phyloP scores from a whole-genome alignment of 2,329 filamentous ascomycete genomes.

The Domatiomyces catenatus region DNA sequence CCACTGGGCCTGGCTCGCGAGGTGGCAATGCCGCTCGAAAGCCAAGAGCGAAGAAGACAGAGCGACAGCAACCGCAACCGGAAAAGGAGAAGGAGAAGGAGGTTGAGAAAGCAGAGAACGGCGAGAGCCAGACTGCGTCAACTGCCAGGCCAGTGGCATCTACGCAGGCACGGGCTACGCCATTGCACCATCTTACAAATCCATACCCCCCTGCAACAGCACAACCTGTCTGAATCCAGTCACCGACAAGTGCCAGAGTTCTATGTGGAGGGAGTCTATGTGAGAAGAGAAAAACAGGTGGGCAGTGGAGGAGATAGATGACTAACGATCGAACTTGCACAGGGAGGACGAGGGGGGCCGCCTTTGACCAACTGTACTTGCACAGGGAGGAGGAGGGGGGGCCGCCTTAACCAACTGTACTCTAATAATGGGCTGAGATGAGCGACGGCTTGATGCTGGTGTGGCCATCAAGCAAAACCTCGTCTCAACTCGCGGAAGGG shows the following conservation, averaged over 20 bases:
- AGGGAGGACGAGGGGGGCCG: no score
- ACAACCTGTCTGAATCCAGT: neutral
- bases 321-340: neutral
- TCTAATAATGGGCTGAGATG: no score
- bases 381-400: no score
- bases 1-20: slow-evolving; percentile 12
- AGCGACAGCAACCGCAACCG: slow-evolving; percentile 63
- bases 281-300: neutral
- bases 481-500: no score
- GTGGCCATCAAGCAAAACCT: no score
- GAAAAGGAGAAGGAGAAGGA: slow-evolving; percentile 70
- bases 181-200: neutral
- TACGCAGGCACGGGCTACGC: neutral
- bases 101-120: slow-evolving; percentile 33
- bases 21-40: slow-evolving; percentile 50
- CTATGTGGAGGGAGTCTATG: neutral
- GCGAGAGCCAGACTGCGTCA: neutral
- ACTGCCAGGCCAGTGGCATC: slow-evolving; percentile 15
- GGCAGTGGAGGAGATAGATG: neutral
- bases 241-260: neutral
- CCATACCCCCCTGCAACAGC: neutral
- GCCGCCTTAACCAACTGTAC: no score
- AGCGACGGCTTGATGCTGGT: no score
- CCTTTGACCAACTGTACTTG: no score
- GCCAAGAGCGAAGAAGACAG: slow-evolving; percentile 71